These are phyloP conservation scores for Acorus gramineus DNA, from an alignment of 106 monocot species.

Conservation along the genomic window DNA sequence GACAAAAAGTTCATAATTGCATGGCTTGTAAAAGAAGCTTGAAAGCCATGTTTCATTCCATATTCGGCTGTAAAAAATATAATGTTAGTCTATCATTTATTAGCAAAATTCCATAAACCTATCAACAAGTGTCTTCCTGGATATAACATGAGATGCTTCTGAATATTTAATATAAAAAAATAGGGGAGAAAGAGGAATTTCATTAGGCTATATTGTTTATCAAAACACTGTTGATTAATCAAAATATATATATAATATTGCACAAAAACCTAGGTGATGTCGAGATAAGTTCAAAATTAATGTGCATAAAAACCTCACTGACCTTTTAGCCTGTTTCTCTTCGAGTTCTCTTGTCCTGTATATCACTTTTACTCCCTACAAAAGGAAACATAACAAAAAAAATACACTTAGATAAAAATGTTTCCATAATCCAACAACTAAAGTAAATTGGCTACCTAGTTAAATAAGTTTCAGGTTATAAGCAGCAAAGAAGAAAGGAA, in stretches of 20 bases:
- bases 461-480: not conserved
- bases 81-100: not conserved
- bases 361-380: constrained; percentile 86
- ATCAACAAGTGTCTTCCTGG: too few species aligned
- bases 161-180: too few species aligned
- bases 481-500: not conserved
- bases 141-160: too few species aligned
- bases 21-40: constrained; percentile 89
- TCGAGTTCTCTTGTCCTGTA: constrained; percentile 76
- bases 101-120: not conserved
- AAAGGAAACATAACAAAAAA: not conserved
- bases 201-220: too few species aligned
- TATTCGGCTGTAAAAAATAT: constrained; percentile 58
- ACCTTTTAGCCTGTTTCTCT: constrained; percentile 85
- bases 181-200: too few species aligned
- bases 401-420: not conserved
- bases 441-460: not conserved
- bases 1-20: constrained; percentile 89
- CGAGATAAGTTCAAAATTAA: too few species aligned
- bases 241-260: too few species aligned
- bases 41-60: constrained; percentile 96
- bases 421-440: not conserved
- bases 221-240: too few species aligned
- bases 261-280: too few species aligned
- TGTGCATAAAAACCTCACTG: not conserved